Conservation (phyloP, 2,329 filamentous ascomycete species). For the Xylaria sp. region DNA sequence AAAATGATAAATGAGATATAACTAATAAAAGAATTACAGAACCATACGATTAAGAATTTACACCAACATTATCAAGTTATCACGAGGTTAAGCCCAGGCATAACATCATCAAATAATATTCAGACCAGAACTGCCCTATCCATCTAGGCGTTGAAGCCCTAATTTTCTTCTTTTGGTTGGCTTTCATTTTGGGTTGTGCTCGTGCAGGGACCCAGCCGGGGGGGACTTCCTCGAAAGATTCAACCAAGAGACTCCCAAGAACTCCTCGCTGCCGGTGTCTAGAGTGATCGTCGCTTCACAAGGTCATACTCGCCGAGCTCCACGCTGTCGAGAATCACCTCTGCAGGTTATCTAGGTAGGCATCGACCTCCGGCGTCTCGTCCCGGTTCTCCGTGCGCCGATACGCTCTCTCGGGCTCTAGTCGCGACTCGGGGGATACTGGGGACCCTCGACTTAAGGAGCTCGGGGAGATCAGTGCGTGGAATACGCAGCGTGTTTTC, state of each 20-base stretch:
- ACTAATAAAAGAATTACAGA: background rate
- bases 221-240: no score
- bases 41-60: background rate
- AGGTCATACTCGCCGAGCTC: background rate
- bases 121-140: background rate
- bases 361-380: constrained; percentile 8
- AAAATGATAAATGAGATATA: background rate
- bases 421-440: no score
- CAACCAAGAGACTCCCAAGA: background rate
- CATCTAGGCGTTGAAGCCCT: no score
- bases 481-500: no score
- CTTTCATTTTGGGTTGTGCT: no score
- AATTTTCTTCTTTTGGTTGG: no score
- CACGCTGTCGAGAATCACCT: background rate
- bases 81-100: background rate
- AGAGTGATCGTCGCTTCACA: background rate
- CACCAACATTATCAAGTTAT: no score
- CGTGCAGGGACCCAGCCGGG: no score
- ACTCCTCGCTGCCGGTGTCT: background rate
- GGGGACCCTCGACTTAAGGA: no score
- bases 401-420: no score
- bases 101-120: background rate
- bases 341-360: background rate
- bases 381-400: background rate
- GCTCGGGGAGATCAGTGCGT: no score